These are phyloP conservation scores for Lignosus rhinocerotis DNA, from an alignment of 1,284 basidiomycete genomes.

Conservation along the genomic window DNA sequence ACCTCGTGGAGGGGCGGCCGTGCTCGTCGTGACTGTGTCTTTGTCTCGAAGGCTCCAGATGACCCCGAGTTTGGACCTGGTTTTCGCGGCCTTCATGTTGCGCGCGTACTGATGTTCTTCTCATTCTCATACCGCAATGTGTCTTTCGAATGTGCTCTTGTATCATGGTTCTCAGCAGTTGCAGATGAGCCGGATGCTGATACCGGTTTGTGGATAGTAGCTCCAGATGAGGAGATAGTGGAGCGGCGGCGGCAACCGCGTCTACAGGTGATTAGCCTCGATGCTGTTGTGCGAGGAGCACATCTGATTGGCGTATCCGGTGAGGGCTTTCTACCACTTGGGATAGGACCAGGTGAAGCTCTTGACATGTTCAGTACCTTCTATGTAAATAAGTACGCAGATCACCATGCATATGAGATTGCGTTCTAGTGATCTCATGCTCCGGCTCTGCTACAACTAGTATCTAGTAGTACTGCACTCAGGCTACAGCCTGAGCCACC, in stretches of 20 bases:
- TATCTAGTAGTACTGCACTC: no score
- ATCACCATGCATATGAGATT: constrained; percentile 21
- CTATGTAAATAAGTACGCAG: constrained; percentile 17
- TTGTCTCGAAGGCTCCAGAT: no score
- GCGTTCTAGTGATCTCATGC: neutral
- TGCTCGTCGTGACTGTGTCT: no score
- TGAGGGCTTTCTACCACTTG: neutral
- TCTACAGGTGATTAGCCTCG: constrained; percentile 12
- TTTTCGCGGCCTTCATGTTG: constrained; percentile 1
- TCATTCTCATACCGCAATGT: constrained; percentile 1
- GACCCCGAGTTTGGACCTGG: neutral
- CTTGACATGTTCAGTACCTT: constrained; percentile 7
- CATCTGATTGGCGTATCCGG: constrained; percentile 17
- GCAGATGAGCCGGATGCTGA: constrained; percentile 14
- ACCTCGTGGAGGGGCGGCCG: no score
- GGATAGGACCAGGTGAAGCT: neutral
- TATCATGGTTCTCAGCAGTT: constrained; percentile 20
- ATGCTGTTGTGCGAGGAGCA: constrained; percentile 12
- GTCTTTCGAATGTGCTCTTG: constrained; percentile 21
- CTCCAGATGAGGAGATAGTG: constrained; percentile 13
- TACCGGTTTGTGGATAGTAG: constrained; percentile 26
- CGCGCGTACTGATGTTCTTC: constrained; percentile 4
- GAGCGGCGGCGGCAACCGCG: neutral
- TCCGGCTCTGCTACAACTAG: no score
- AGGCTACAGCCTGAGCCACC: no score